phyloP scores from a whole-genome alignment of 108 stramenopile species.

The Epipyxis sp. region DNA sequence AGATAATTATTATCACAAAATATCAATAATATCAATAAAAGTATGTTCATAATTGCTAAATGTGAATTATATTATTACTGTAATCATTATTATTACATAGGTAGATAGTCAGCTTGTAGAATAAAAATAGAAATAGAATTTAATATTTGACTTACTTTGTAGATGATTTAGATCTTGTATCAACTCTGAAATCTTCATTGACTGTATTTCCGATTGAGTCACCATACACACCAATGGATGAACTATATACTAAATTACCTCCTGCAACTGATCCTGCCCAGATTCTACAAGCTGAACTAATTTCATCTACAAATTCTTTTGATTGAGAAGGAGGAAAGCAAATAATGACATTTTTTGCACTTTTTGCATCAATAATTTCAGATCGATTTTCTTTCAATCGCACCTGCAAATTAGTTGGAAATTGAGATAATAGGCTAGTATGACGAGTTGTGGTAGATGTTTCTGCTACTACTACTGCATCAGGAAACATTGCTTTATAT shows the following conservation, averaged over 20 bases:
- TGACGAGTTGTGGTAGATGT: background rate
- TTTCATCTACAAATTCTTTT: background rate
- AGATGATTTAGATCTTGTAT: background rate
- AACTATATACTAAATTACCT: background rate
- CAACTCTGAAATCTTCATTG: background rate
- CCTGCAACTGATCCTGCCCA: background rate
- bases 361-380: too few species aligned
- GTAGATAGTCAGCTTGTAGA: too few species aligned
- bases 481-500: background rate
- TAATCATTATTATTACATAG: too few species aligned
- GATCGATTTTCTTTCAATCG: too few species aligned
- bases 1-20: too few species aligned
- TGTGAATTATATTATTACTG: too few species aligned
- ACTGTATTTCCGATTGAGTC: background rate
- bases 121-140: too few species aligned
- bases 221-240: constrained; percentile 15
- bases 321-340: background rate
- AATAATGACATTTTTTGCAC: background rate
- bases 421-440: background rate
- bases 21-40: too few species aligned
- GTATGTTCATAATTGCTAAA: too few species aligned
- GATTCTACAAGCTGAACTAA: background rate
- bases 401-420: too few species aligned
- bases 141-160: too few species aligned
- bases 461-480: background rate